Evolutionary conservation across 2,329 filamentous ascomycete species (phyloP).

Genomic region (Proliferodiscus dingleyae): DNA sequence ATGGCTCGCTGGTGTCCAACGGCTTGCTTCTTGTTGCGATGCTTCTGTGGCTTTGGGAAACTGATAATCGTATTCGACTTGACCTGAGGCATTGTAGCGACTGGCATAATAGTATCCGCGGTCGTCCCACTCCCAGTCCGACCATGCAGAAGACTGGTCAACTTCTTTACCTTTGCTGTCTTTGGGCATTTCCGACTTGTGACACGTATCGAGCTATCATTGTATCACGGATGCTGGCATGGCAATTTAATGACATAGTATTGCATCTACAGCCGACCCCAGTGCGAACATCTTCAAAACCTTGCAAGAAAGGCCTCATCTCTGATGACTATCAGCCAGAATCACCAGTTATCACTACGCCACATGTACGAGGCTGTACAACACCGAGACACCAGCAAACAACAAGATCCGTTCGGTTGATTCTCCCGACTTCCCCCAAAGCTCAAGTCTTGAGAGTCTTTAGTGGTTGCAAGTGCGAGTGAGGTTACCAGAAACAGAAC

Average conservation of each 20-base stretch:
- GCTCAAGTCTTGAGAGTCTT: no score
- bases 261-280: not conserved
- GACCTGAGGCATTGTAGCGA: constrained; percentile 3
- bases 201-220: not conserved
- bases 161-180: constrained; percentile 11
- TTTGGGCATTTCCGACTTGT: constrained; percentile 5
- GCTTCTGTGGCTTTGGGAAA: constrained; percentile 4
- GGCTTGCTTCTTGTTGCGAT: constrained; percentile 5
- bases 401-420: no score
- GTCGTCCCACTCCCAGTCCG: constrained; percentile 11
- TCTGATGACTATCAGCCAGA: not conserved
- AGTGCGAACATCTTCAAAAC: not conserved
- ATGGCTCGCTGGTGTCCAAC: constrained; percentile 3
- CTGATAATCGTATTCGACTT: constrained; percentile 5
- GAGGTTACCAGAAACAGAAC: no score
- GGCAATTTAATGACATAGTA: not conserved
- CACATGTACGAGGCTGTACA: no score
- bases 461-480: no score
- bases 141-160: constrained; percentile 12
- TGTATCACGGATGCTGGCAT: not conserved
- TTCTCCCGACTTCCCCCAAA: no score
- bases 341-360: not conserved
- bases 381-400: no score
- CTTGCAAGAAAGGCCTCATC: not conserved
- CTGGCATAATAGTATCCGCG: constrained; percentile 6